These are phyloP conservation scores for Cryptococcus sp. DNA, from an alignment of 1,284 basidiomycete genomes.

Conservation along the genomic window DNA sequence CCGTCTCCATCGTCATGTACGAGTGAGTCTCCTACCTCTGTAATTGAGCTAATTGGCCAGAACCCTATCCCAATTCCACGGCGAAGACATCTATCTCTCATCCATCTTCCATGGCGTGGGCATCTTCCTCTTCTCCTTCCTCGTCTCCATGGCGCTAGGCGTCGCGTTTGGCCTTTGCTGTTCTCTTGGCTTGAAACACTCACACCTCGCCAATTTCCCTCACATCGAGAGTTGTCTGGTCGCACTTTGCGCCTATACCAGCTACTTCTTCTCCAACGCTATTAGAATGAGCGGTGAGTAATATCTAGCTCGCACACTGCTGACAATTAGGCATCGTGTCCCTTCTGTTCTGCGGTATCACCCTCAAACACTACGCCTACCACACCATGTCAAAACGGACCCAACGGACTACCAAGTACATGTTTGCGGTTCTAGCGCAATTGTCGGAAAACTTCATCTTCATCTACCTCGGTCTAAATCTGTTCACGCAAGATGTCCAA, in stretches of 20 bases:
- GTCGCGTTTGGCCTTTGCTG: slow-evolving; percentile 85
- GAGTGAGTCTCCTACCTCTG: slow-evolving; percentile 69
- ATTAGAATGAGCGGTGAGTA: slow-evolving; percentile 77
- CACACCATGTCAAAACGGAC: slow-evolving; percentile 97
- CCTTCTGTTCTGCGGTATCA: slow-evolving; percentile 97
- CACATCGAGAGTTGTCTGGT: slow-evolving; percentile 94
- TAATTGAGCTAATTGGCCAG: slow-evolving; percentile 53
- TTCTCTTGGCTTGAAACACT: slow-evolving; percentile 94
- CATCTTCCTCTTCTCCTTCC: slow-evolving; percentile 94
- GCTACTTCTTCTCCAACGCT: slow-evolving; percentile 98
- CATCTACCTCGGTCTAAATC: slow-evolving; percentile 93
- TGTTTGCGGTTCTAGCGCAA: slow-evolving; percentile 87
- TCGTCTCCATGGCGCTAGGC: slow-evolving; percentile 89
- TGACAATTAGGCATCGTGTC: slow-evolving; percentile 76
- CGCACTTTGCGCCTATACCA: slow-evolving; percentile 90
- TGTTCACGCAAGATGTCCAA: slow-evolving; percentile 87
- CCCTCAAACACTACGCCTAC: slow-evolving; percentile 98
- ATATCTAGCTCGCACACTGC: too few species aligned
- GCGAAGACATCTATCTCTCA: slow-evolving; percentile 79
- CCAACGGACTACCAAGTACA: slow-evolving; percentile 92
- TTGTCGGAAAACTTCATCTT: slow-evolving; percentile 99
- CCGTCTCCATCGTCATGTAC: slow-evolving; percentile 99
- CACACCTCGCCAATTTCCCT: slow-evolving; percentile 80
- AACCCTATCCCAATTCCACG: slow-evolving; percentile 89
- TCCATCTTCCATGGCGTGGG: slow-evolving; percentile 94